Evolutionary conservation across 148 eudicot species (phyloP).

Genomic region (Cornus kousa): DNA sequence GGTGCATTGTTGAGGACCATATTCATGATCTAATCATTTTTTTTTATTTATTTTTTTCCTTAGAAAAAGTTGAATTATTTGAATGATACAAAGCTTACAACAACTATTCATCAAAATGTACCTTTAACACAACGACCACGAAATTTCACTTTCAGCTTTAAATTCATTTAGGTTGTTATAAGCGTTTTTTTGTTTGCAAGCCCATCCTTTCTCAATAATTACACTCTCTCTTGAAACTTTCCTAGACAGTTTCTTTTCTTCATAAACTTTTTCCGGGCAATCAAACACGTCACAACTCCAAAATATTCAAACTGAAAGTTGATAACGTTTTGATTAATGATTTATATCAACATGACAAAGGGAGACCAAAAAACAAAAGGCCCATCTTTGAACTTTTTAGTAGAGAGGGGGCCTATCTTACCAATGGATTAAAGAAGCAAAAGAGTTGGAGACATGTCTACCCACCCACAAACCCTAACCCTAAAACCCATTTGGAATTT

Average conservation of each 20-base stretch:
- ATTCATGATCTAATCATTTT: no score
- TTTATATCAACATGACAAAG: background rate
- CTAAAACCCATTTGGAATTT: background rate
- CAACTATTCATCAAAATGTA: no score
- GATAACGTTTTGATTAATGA: background rate
- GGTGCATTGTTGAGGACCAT: no score
- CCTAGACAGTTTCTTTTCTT: background rate
- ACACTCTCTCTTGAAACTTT: background rate
- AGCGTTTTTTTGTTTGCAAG: no score
- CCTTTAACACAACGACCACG: no score
- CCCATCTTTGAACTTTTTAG: background rate
- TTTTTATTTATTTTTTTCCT: no score
- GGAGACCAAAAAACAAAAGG: background rate
- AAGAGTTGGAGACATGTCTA: background rate
- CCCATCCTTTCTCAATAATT: background rate
- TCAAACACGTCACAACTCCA: background rate
- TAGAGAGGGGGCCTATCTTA: background rate
- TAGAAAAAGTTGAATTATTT: no score
- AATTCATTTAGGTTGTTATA: no score
- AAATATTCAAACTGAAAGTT: background rate
- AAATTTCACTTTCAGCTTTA: no score
- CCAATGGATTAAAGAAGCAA: background rate
- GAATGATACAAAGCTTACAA: no score
- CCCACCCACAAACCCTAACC: background rate
- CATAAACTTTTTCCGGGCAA: background rate